Conservation (phyloP, 108 stramenopile species). For the Nitzschia sp. region DNA sequence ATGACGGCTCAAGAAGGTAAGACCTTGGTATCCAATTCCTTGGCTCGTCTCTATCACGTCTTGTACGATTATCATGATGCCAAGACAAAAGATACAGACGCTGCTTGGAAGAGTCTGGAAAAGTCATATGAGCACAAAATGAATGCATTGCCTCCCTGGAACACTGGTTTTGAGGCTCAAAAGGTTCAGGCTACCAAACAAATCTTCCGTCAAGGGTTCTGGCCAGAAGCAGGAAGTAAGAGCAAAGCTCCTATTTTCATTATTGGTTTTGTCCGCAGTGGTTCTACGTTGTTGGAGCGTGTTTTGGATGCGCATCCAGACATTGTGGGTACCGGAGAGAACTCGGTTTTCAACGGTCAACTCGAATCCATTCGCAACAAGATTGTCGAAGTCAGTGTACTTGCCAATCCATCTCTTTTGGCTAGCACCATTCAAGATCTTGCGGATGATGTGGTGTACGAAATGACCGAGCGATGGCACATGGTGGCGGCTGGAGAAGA, state of each 20-base stretch:
- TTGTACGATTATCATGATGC: slow-evolving; percentile 77
- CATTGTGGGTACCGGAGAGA: slow-evolving; percentile 86
- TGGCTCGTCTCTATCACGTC: slow-evolving; percentile 71
- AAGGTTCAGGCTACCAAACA: slow-evolving; percentile 57
- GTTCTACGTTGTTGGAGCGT: slow-evolving; percentile 82
- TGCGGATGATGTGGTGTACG: slow-evolving; percentile 64
- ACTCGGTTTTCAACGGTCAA: slow-evolving; percentile 84
- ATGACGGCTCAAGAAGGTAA: slow-evolving; percentile 2
- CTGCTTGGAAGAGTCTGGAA: slow-evolving; percentile 67
- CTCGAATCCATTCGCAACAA: slow-evolving; percentile 68
- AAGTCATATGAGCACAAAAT: slow-evolving; percentile 69
- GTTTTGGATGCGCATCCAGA: slow-evolving; percentile 82
- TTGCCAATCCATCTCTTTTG: slow-evolving; percentile 37
- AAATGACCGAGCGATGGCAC: slow-evolving; percentile 68
- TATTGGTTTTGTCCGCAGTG: slow-evolving; percentile 84
- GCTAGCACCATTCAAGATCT: slow-evolving; percentile 44
- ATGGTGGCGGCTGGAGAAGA: slow-evolving; percentile 40
- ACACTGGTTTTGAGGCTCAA: slow-evolving; percentile 48
- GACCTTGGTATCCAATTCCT: slow-evolving; percentile 39
- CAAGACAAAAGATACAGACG: slow-evolving; percentile 62
- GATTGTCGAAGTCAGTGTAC: slow-evolving; percentile 59
- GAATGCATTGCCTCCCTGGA: slow-evolving; percentile 53
- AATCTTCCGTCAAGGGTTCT: slow-evolving; percentile 67
- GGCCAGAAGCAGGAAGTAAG: slow-evolving; percentile 64
- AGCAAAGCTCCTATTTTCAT: slow-evolving; percentile 75